phyloP scores from a whole-genome alignment of 2,329 filamentous ascomycete species.

The Scedosporium boydii region DNA sequence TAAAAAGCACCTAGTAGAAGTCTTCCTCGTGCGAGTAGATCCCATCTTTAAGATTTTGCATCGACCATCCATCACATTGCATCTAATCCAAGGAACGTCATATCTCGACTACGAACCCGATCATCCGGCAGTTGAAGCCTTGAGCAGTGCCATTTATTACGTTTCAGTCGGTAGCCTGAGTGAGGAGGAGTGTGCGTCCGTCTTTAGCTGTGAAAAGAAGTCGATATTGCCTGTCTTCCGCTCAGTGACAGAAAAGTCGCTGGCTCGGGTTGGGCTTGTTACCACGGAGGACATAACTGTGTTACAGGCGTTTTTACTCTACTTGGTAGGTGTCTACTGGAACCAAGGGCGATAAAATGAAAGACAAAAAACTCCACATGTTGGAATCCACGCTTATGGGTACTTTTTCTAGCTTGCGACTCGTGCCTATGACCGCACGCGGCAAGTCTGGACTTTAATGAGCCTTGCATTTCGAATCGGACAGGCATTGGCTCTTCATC shows the following conservation, averaged over 20 bases:
- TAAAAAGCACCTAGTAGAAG: not conserved
- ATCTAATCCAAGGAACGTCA: not conserved
- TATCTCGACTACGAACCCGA: not conserved
- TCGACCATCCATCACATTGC: not conserved
- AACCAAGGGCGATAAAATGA: too few relatives aligned
- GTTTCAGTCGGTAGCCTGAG: not conserved
- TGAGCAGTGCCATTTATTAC: not conserved
- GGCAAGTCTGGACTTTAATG: constrained; percentile 8
- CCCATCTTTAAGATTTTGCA: not conserved
- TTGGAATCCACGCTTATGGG: not conserved
- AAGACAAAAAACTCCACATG: too few relatives aligned
- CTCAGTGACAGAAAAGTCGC: not conserved
- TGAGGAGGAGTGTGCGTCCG: not conserved
- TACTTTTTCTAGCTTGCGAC: not conserved
- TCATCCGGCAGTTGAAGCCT: not conserved
- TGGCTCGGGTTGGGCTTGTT: constrained; percentile 7
- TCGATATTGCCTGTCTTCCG: not conserved
- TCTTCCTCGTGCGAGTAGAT: not conserved
- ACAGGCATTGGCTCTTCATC: constrained; percentile 15
- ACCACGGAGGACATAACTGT: constrained; percentile 8
- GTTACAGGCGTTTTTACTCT: constrained; percentile 11
- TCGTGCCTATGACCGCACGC: constrained; percentile 6
- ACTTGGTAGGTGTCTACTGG: constrained; percentile 7
- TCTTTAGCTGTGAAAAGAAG: not conserved
- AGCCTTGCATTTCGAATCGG: constrained; percentile 11